Evolutionary conservation across 176 grass and related monocot species (phyloP), one percentile per base, ranked within the genome.

Genomic region (Triticum aestivum): DNA sequence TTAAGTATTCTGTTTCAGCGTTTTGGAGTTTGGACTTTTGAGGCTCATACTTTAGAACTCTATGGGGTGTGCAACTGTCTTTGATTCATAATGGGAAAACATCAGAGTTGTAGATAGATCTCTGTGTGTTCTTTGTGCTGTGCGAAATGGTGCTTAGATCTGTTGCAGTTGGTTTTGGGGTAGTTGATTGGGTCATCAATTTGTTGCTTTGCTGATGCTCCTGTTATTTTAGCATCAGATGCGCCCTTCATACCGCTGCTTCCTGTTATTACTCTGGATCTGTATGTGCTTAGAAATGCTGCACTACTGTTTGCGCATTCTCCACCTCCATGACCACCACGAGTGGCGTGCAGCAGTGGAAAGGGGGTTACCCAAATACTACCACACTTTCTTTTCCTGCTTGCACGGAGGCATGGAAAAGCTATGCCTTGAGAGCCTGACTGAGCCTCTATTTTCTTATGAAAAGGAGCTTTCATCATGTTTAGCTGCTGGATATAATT

Each of bases 131-230:
- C 65, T 27, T 12, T 20, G 78, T 44, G 38, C 64, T 32, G 14
- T 54, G 41, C 3, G 11, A 64, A 81, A 17, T 65, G 70, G 8
- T 47, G 18, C 11, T 58, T 82, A 88, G 80, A 89, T 94, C 47
- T 73, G 73, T 30, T 45, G 21, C 1, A 54, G 17, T 64, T 86
- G 10, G 49, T 68, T 56, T 62, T 59, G 45, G 15, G 86, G 38
- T 41, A 34, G 69, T 75, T n/a, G 13, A 37, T 54, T 30, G 20
- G 35, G 20, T 10, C 7, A 5, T 61, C 5, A 11, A 9, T 79
- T 62, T 77, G 49, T 11, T 72, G 9, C 21, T 71, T 65, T 29
- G 5, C 13, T 37, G 63, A 5, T 75, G 41, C 14, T 17, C 4
- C 23, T 23, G 20, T 35, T 61, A 47, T 18, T 38, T 86, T 70